phyloP scores from a whole-genome alignment of 1,284 basidiomycete species.

The Heterobasidion annosum region DNA sequence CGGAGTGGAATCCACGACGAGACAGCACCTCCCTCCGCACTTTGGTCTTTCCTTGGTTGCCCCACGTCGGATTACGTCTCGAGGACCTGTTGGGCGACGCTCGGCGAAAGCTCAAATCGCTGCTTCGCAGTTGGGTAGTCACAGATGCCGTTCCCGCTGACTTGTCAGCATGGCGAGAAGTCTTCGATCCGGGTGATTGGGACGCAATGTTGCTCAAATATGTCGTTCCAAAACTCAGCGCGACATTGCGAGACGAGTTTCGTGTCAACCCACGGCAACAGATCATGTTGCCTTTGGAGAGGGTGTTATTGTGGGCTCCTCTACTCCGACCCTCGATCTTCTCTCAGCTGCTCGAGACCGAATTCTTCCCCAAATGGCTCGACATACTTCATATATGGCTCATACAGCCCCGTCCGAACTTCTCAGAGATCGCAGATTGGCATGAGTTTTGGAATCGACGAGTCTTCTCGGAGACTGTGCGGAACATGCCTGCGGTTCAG shows the following conservation, averaged over 20 bases:
- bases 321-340: conserved; percentile 73
- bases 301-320: conserved; percentile 68
- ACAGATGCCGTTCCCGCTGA: conserved; percentile 71
- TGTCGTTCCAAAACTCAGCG: conserved; percentile 83
- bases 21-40: conserved; percentile 54
- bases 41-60: conserved; percentile 95
- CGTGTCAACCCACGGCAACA: conserved; percentile 84
- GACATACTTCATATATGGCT: conserved; percentile 90
- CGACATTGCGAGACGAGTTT: conserved; percentile 76
- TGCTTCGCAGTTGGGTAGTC: conserved; percentile 75
- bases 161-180: conserved; percentile 73
- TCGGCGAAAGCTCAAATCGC: conserved; percentile 72
- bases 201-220: conserved; percentile 86
- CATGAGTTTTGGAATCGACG: conserved; percentile 81
- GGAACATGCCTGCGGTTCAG: conserved; percentile 53
- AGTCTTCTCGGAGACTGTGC: conserved; percentile 67
- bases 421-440: conserved; percentile 91
- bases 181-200: conserved; percentile 81
- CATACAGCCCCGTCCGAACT: conserved; percentile 71
- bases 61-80: conserved; percentile 72
- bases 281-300: conserved; percentile 75
- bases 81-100: conserved; percentile 81
- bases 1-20: conserved; percentile 69
- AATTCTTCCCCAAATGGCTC: conserved; percentile 97
- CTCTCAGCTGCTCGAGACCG: conserved; percentile 74